Conservation (phyloP, 768 basidiomycete genomes). For the Tulasnella sp. region DNA sequence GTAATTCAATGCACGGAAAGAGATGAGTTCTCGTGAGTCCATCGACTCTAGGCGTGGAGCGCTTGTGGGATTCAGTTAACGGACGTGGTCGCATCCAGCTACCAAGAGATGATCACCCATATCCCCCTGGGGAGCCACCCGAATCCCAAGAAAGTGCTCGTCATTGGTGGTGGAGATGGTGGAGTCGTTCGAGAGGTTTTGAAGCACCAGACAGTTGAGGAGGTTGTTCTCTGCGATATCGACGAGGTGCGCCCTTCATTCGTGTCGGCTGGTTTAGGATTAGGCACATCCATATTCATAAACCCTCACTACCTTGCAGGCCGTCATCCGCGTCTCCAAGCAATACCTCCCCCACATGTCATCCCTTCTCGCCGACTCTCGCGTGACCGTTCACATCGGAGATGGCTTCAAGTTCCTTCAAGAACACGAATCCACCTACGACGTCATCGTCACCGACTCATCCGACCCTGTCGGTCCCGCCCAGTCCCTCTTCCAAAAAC, state of each 20-base stretch:
- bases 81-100: conserved; percentile 53
- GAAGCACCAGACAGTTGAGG: conserved; percentile 87
- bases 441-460: conserved; percentile 98
- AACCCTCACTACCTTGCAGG: conserved; percentile 50
- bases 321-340: conserved; percentile 94
- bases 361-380: conserved; percentile 71
- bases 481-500: conserved; percentile 90
- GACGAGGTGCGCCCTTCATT: conserved; percentile 68
- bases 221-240: conserved; percentile 96
- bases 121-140: conserved; percentile 96
- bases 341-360: conserved; percentile 94
- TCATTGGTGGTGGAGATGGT: conserved; percentile 98
- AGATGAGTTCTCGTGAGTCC: conserved; percentile 92
- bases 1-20: conserved; percentile 97
- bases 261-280: too few species aligned
- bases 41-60: not conserved
- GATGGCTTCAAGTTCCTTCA: conserved; percentile 97
- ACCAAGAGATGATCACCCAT: conserved; percentile 99
- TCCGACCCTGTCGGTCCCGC: conserved; percentile 98
- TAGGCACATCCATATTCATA: too few species aligned
- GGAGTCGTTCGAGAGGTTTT: conserved; percentile 97
- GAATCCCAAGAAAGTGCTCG: conserved; percentile 92
- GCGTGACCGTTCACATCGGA: conserved; percentile 83
- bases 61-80: not conserved
- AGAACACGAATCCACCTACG: conserved; percentile 84